Evolutionary conservation across 2,329 filamentous ascomycete species (phyloP), one percentile per base, ranked within the genome.

Genomic region (Curvularia sp.): DNA sequence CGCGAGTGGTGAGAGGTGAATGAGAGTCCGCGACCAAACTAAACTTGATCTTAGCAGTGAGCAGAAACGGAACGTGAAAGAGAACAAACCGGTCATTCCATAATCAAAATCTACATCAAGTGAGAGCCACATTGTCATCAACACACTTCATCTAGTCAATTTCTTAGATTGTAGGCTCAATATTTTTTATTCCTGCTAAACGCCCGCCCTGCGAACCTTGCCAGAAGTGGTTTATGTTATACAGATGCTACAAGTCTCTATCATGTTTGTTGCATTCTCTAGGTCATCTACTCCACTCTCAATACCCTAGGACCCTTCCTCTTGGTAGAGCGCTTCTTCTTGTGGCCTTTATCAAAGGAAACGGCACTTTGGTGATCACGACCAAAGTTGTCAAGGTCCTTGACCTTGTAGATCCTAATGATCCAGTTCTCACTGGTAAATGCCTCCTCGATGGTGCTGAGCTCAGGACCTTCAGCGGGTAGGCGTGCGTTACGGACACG

Each of bases 341-440:
- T 93, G 78, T 89, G 87, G 36, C 91, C 91, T 73, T 87, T 88
- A 60, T 92, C 89, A 74, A 94, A 94, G 6, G 88, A 85, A 28
- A 81, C 80, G 1, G 85, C 87, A 66, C 81, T 85, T 64, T 86
- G 86, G 75, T 97, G 94, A 71, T 97, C 92, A 76, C 95, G 88
- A 54, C 93, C 94, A 66, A 99, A 84, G 78, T 98, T 98, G 82
- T 99, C 95, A 59, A 97, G 88, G 72, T 97, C 93, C 83, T 99
- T 99, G 81, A 99, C 95, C 85, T 99, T 99, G 86, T 97, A 99
- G 74, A 99, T 97, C 65, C 95, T 87, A 76, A 99, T 98, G 78
- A 99, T 99, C 95, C 95, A 99, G 85, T 99, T 99, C 84, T 99
- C 95, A 74, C 92, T 97, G 54, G 96, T 99, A 78, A 96, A 99